Base-by-base conservation (phyloP, 306 rosid genomes). In the Prunus mongolica region DNA sequence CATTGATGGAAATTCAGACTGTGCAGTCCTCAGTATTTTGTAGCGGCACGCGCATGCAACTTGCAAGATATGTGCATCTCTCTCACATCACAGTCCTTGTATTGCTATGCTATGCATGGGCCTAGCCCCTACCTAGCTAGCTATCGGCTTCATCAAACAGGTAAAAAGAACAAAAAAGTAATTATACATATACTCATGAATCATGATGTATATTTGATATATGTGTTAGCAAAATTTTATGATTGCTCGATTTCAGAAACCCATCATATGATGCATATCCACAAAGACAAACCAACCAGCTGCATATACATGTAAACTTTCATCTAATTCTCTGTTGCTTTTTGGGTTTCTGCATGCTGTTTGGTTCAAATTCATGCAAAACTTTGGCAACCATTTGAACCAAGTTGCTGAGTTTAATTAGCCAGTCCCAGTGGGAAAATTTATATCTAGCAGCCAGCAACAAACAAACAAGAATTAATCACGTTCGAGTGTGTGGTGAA, bases 1-100 rank as follows among this genome's bases (percentile, higher is more conserved):
- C 66, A 56, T 72, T 22, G 5, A 72, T 56, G 54, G 41, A 72
- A 56, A 57, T 62, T 24, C 76, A 46, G 52, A 55, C 66, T 14
- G 44, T 62, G 67, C 44, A 15, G 67, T 8, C 67, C 8, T 15
- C 20, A 55, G 61, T n/a, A 25, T 16, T 63, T 30, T 63, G 46
- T 12, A 30, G 22, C 20, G 16, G 67, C 67, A 63, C 46, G 44
- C 67, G 45, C 46, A 16, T 5, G 67, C 32, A 63, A 63, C 46
- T 30, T 5, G 67, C 32, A 63, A 63, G 46, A 32, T 44, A 63
- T 44, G 0, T 38, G 4, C 3, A 28, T 58, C 15, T 24, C 34
- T 60, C 65, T 52, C 52, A 12, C 57, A 22, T 11, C 44, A 38
- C 44, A 6, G 44, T 38, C 24, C 13, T 20, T 57, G 44, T 12